Evolutionary conservation across 257 asterid species (phyloP).

Genomic region (Penstemon davidsonii): DNA sequence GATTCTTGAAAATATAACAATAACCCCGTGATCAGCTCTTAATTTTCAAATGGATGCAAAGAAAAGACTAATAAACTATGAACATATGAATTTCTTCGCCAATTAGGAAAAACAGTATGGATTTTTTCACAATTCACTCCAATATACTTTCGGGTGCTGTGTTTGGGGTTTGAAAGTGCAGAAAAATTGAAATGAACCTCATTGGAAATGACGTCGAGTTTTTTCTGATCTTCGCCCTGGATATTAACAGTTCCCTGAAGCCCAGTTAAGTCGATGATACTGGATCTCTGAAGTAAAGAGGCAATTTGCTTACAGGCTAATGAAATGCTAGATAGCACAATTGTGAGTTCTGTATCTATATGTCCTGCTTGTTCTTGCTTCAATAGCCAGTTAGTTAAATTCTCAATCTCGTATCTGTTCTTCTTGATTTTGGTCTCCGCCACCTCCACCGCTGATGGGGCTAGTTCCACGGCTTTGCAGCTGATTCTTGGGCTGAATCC

Average conservation of each 20-base stretch:
- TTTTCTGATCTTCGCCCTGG: slow-evolving; percentile 92
- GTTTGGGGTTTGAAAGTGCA: not conserved
- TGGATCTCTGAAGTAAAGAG: slow-evolving; percentile 71
- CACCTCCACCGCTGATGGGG: slow-evolving; percentile 19
- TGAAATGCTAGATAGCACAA: slow-evolving; percentile 79
- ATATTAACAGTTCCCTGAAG: slow-evolving; percentile 72
- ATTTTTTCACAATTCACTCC: too few relatives aligned
- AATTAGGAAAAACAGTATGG: too few relatives aligned
- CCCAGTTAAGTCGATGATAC: slow-evolving; percentile 75
- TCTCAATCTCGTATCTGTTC: slow-evolving; percentile 61
- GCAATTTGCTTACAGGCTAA: slow-evolving; percentile 86
- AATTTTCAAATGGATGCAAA: too few relatives aligned
- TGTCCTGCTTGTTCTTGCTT: slow-evolving; percentile 68
- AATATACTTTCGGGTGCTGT: too few relatives aligned
- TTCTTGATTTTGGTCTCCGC: slow-evolving; percentile 30
- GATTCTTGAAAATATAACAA: too few relatives aligned
- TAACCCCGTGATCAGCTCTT: too few relatives aligned
- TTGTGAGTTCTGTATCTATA: slow-evolving; percentile 70
- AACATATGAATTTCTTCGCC: too few relatives aligned
- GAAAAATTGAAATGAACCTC: slow-evolving; percentile 43
- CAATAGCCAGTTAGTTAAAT: slow-evolving; percentile 69
- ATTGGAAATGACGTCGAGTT: slow-evolving; percentile 78
- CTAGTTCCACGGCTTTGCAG: slow-evolving; percentile 51
- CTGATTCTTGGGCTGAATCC: slow-evolving; percentile 27
- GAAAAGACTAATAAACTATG: too few relatives aligned